Percentiles rank a stretch among this genome's conserved stretches.
Conservation (phyloP, 2,329 filamentous ascomycete species). For the Fusarium sp. region DNA sequence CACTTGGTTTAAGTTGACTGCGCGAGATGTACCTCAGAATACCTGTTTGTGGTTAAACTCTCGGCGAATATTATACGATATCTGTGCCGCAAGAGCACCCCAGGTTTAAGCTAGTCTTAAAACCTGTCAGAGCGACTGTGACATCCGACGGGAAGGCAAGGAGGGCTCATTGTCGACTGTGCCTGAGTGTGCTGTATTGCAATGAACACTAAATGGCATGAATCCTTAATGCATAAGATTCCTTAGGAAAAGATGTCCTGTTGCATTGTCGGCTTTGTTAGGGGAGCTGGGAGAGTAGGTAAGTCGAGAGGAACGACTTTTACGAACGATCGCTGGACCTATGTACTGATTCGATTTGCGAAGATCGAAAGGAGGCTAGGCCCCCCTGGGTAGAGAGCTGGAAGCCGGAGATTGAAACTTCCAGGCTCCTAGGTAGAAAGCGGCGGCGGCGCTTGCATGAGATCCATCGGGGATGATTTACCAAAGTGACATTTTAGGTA, state of each 20-base stretch:
- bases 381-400: not conserved
- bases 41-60: conserved; percentile 28
- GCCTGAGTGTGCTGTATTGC: not conserved
- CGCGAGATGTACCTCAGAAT: conserved; percentile 13
- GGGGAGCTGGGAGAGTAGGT: conserved; percentile 8
- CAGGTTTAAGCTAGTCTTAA: not conserved
- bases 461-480: conserved; percentile 38
- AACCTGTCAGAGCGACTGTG: conserved; percentile 1
- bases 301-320: conserved; percentile 6
- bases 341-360: conserved; percentile 39
- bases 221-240: conserved; percentile 9
- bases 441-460: conserved; percentile 37
- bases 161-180: not conserved
- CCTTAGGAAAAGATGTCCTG: not conserved
- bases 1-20: conserved; percentile 9
- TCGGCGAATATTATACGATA: conserved; percentile 32
- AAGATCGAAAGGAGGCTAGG: conserved; percentile 39
- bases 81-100: conserved; percentile 14
- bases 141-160: not conserved
- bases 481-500: conserved; percentile 36
- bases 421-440: conserved; percentile 1
- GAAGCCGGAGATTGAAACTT: conserved; percentile 15
- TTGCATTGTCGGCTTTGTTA: conserved; percentile 15
- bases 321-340: conserved; percentile 11
- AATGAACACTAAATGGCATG: conserved; percentile 1